These are phyloP conservation scores for Acorus gramineus DNA, from an alignment of 106 monocot genomes.

Conservation along the genomic window DNA sequence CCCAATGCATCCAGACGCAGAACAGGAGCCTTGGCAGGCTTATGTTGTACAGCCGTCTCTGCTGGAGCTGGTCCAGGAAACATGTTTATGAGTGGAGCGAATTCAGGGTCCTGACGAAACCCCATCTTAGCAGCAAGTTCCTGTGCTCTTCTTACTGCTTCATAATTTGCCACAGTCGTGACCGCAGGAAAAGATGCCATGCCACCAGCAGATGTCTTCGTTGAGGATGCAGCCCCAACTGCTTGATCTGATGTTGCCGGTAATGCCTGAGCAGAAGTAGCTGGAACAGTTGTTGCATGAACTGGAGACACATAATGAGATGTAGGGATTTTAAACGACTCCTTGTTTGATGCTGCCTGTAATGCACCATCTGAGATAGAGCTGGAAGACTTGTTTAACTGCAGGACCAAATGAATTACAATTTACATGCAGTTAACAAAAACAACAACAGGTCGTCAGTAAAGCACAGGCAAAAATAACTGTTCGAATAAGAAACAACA, in stretches of 20 bases:
- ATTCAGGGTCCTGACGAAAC: constrained; percentile 87
- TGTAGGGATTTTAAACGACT: constrained; percentile 10
- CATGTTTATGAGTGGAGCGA: constrained; percentile 95
- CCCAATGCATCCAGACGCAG: constrained; percentile 90
- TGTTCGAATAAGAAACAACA: not conserved
- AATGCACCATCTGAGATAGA: constrained; percentile 14
- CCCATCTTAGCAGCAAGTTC: constrained; percentile 91
- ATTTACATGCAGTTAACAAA: not conserved
- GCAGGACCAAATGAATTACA: constrained; percentile 13
- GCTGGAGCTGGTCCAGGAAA: constrained; percentile 53
- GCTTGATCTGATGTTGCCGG: constrained; percentile 1
- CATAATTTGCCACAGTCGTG: constrained; percentile 29
- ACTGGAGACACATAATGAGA: constrained; percentile 2
- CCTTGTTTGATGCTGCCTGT: constrained; percentile 13
- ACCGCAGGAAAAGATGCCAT: constrained; percentile 26
- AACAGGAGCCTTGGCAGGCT: constrained; percentile 79
- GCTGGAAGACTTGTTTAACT: constrained; percentile 42
- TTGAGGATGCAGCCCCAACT: constrained; percentile 8
- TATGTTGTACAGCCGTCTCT: constrained; percentile 46
- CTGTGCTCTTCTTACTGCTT: constrained; percentile 93
- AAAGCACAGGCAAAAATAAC: not conserved
- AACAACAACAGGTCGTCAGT: not conserved
- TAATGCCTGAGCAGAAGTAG: constrained; percentile 1
- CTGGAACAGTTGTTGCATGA: constrained; percentile 5
- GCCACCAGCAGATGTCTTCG: constrained; percentile 13